phyloP scores from a whole-genome alignment of 495 filamentous ascomycete species.

The Aspergillus wentii region DNA sequence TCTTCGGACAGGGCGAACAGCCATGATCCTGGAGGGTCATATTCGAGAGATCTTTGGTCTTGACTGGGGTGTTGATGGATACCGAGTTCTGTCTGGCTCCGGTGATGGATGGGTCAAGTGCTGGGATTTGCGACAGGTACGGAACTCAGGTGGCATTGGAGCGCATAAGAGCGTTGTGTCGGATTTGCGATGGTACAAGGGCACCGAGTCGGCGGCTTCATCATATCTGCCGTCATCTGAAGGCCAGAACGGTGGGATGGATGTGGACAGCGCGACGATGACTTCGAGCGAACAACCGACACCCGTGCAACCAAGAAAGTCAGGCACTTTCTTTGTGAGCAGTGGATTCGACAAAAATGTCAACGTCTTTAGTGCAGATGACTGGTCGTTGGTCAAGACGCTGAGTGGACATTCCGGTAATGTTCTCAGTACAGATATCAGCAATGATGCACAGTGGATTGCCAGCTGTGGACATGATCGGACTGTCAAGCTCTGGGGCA shows the following conservation, averaged over 20 bases:
- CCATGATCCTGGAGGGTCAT: constrained; percentile 94
- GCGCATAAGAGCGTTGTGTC: constrained; percentile 90
- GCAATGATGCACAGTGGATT: constrained; percentile 82
- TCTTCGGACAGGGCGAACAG: constrained; percentile 84
- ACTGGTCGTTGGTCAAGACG: constrained; percentile 86
- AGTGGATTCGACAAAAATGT: constrained; percentile 94
- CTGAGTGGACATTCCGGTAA: constrained; percentile 88
- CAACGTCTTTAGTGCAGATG: constrained; percentile 92
- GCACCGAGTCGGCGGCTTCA: constrained; percentile 57
- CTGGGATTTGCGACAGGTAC: constrained; percentile 92
- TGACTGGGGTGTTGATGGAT: constrained; percentile 88
- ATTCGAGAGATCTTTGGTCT: constrained; percentile 89
- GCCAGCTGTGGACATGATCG: constrained; percentile 88
- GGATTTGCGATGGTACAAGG: constrained; percentile 92
- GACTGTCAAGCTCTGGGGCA: constrained; percentile 94
- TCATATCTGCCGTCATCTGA: constrained; percentile 50
- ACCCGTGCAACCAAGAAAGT: constrained; percentile 48
- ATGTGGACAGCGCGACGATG: constrained; percentile 45
- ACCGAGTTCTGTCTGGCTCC: constrained; percentile 83
- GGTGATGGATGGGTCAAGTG: constrained; percentile 95
- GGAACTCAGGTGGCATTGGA: constrained; percentile 75
- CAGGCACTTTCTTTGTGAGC: constrained; percentile 86
- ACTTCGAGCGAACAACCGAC: constrained; percentile 10
- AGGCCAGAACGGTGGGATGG: constrained; percentile 57
- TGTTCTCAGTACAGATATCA: constrained; percentile 85